Conservation (phyloP, 108 stramenopile species). For the Discostella pseudostelligera region DNA sequence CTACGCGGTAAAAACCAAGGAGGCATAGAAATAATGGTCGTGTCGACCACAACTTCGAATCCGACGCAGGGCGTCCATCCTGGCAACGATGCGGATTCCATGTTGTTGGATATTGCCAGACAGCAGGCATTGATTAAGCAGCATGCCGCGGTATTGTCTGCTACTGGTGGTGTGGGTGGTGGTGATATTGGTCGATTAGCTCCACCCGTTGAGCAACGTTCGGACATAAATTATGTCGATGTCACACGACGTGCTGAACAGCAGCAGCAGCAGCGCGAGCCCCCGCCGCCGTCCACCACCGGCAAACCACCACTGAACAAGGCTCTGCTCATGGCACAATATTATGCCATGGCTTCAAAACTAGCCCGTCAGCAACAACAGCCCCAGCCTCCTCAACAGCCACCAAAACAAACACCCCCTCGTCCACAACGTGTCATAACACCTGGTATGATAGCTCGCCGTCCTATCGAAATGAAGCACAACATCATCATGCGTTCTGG, state of each 20-base stretch:
- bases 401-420: not conserved
- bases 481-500: slow-evolving; percentile 19
- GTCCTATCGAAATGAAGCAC: slow-evolving; percentile 17
- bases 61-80: no score
- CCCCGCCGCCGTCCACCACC: not conserved
- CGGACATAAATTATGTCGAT: no score
- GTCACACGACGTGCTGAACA: no score
- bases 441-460: slow-evolving; percentile 12
- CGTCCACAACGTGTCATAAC: slow-evolving; percentile 15
- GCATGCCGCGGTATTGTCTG: no score
- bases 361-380: not conserved
- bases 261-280: not conserved
- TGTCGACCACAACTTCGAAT: no score
- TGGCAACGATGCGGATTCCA: no score
- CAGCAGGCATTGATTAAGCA: no score
- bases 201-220: no score
- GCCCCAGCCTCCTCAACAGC: not conserved
- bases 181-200: not conserved
- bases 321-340: no score
- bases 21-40: no score
- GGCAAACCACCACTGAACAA: not conserved
- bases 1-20: no score
- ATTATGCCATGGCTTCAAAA: not conserved
- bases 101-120: no score
- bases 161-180: not conserved